These are phyloP conservation scores for Linanthus parryae DNA, from an alignment of 148 eudicot species.

Conservation along the genomic window DNA sequence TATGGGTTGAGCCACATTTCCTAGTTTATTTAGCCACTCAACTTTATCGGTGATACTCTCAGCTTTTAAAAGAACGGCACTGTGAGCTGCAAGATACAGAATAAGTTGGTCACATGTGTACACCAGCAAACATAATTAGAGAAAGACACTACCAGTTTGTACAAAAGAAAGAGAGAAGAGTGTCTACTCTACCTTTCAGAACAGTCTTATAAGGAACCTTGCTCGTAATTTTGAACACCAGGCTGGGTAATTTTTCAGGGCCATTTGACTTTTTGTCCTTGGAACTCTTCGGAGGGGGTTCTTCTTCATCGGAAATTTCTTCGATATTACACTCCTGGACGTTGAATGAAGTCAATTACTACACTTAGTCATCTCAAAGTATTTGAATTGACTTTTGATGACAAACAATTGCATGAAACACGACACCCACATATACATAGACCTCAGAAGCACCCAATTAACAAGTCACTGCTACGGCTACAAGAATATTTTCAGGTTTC, in stretches of 20 bases:
- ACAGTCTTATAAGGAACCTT: conserved; percentile 96
- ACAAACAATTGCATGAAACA: too few species aligned
- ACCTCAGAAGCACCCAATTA: too few species aligned
- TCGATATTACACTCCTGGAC: conserved; percentile 84
- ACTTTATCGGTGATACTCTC: conserved; percentile 78
- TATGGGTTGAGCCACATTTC: conserved; percentile 37
- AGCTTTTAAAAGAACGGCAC: conserved; percentile 87
- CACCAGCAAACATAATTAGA: too few species aligned
- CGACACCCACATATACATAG: too few species aligned
- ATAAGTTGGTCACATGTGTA: too few species aligned
- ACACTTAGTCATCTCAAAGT: too few species aligned
- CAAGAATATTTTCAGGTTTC: too few species aligned
- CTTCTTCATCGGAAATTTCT: conserved; percentile 87
- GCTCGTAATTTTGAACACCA: conserved; percentile 74
- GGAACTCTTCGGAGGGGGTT: conserved; percentile 73
- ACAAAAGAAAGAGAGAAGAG: not conserved
- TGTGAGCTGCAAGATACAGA: conserved; percentile 69
- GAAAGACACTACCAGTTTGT: too few species aligned
- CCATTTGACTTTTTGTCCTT: conserved; percentile 95
- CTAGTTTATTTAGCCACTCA: conserved; percentile 89
- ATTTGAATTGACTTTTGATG: too few species aligned
- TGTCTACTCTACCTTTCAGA: conserved; percentile 52
- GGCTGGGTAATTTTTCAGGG: conserved; percentile 55
- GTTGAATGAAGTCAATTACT: too few species aligned
- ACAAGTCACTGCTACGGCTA: too few species aligned